A percentile compares a stretch with the other conserved stretches of the same genome.
These are phyloP conservation scores for Rhododendron vialii DNA, from an alignment of 148 eudicot genomes.

Conservation along the genomic window DNA sequence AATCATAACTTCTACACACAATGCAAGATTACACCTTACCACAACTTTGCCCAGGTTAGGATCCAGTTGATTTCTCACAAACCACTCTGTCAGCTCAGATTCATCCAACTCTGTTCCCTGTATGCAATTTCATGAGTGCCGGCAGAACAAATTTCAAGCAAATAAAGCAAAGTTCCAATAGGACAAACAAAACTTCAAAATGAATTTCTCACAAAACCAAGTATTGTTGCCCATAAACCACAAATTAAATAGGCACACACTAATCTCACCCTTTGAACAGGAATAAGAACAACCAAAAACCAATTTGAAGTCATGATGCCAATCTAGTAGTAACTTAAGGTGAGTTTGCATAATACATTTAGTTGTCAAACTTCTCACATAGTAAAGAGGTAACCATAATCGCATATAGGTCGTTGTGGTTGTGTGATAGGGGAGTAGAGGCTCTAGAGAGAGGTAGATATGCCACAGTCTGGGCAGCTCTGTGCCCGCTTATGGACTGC, in stretches of 20 bases:
- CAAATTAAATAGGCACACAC: background rate
- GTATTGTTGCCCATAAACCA: background rate
- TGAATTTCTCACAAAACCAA: background rate
- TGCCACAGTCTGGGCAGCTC: background rate
- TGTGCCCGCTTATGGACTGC: background rate
- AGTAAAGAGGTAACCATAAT: background rate
- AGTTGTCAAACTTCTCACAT: background rate
- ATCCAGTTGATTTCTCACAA: conserved; percentile 56
- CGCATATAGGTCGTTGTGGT: background rate
- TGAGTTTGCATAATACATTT: background rate
- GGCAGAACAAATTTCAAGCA: background rate
- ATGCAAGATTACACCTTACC: conserved; percentile 33
- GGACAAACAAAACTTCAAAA: background rate
- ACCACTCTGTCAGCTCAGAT: conserved; percentile 56
- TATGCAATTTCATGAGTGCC: background rate
- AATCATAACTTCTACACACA: background rate
- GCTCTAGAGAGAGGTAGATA: background rate
- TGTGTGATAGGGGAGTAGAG: background rate
- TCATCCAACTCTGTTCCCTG: conserved; percentile 57
- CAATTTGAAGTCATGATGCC: background rate
- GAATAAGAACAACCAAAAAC: background rate
- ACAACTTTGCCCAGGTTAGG: conserved; percentile 70
- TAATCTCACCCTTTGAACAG: background rate
- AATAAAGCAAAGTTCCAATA: background rate
- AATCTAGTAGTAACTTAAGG: background rate